phyloP scores from a whole-genome alignment of 1,139 yeast genomes.

The Candida freyschussii region DNA sequence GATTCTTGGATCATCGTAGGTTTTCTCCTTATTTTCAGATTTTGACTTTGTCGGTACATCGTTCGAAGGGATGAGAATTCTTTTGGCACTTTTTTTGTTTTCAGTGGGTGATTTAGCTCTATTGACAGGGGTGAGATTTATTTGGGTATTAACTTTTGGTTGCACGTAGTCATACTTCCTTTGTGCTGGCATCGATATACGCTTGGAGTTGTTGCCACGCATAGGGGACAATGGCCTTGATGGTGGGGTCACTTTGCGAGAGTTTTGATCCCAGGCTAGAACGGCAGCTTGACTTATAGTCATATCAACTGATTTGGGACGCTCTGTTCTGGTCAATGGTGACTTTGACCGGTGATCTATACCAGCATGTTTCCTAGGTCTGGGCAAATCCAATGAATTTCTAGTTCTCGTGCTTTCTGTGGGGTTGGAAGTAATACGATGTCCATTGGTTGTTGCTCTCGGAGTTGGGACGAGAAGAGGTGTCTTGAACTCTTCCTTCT shows the following conservation, averaged over 20 bases:
- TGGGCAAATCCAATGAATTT: conserved; percentile 22
- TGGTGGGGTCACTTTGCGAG: conserved; percentile 14
- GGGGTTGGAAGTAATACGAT: conserved; percentile 6
- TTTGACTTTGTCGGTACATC: conserved; percentile 2
- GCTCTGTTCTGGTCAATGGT: conserved; percentile 8
- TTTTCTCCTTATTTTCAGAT: conserved; percentile 5
- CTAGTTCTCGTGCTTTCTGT: conserved; percentile 5
- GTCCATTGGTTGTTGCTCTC: background rate
- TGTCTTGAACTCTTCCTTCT: conserved; percentile 7
- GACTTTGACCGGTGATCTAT: conserved; percentile 12
- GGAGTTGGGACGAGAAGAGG: conserved; percentile 6
- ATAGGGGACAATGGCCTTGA: conserved; percentile 16
- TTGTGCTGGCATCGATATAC: conserved; percentile 1
- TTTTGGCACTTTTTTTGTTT: conserved; percentile 4
- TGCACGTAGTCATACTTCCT: conserved; percentile 23
- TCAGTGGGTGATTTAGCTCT: conserved; percentile 10
- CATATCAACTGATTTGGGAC: conserved; percentile 22
- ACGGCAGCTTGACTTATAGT: conserved; percentile 27
- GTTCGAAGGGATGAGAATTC: conserved; percentile 2
- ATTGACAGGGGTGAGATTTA: conserved; percentile 19
- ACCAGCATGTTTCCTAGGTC: conserved; percentile 7
- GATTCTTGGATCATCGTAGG: conserved; percentile 20
- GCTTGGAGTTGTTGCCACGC: conserved; percentile 2
- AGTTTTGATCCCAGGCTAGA: conserved; percentile 26
- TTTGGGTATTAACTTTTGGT: conserved; percentile 24